These are phyloP conservation scores for Colletotrichum sidae DNA, from an alignment of 2,329 filamentous ascomycete species.

Conservation along the genomic window DNA sequence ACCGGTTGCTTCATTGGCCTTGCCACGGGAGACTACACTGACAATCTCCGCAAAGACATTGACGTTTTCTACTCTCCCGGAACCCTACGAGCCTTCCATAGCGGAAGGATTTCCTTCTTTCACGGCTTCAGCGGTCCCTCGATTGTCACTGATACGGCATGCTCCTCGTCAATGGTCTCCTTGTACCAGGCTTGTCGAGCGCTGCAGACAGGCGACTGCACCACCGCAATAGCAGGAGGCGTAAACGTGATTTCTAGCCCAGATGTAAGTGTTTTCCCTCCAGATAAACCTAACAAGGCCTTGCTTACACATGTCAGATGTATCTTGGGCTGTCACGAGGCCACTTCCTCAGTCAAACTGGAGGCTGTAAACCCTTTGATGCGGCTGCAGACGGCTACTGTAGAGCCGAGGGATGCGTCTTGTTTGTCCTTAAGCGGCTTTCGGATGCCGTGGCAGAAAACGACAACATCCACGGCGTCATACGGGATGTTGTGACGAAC, in stretches of 20 bases:
- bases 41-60: slow-evolving; percentile 56
- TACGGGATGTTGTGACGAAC: slow-evolving; percentile 52
- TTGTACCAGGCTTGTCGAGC: slow-evolving; percentile 48
- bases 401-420: slow-evolving; percentile 58
- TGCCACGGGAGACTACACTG: slow-evolving; percentile 38
- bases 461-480: slow-evolving; percentile 56
- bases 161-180: slow-evolving; percentile 50
- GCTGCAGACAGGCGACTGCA: slow-evolving; percentile 47
- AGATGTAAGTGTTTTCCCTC: slow-evolving; percentile 37
- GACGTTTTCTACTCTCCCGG: slow-evolving; percentile 51
- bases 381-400: slow-evolving; percentile 58
- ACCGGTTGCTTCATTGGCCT: slow-evolving; percentile 51
- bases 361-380: slow-evolving; percentile 49
- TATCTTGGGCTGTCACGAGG: too few species aligned
- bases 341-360: slow-evolving; percentile 45
- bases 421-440: slow-evolving; percentile 60
- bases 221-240: slow-evolving; percentile 52
- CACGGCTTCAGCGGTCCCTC: slow-evolving; percentile 51
- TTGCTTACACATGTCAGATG: too few species aligned
- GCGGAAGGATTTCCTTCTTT: slow-evolving; percentile 48
- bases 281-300: slow-evolving; percentile 30
- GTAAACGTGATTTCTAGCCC: slow-evolving; percentile 47
- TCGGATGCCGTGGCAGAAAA: slow-evolving; percentile 58
- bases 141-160: slow-evolving; percentile 51
- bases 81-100: slow-evolving; percentile 46